Conservation (phyloP, 176 grass and related monocot genomes). For the Musa acuminata region DNA sequence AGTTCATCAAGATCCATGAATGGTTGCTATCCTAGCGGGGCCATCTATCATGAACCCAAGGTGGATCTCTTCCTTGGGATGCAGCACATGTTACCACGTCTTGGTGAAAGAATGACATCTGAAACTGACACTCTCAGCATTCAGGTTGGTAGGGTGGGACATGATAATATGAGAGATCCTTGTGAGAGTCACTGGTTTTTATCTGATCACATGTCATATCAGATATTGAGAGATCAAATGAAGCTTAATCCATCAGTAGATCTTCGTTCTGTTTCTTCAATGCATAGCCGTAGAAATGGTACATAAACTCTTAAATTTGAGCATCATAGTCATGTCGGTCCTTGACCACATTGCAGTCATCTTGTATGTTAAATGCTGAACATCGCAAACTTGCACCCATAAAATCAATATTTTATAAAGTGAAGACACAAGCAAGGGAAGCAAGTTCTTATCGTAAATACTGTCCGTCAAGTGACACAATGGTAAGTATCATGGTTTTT, state of each 20-base stretch:
- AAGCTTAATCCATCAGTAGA: constrained; percentile 62
- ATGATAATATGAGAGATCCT: constrained; percentile 45
- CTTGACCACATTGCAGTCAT: not conserved
- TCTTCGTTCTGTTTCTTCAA: constrained; percentile 31
- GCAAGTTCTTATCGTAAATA: not conserved
- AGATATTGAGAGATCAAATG: constrained; percentile 29
- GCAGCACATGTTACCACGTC: constrained; percentile 33
- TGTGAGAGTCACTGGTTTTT: constrained; percentile 28
- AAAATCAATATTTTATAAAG: not conserved
- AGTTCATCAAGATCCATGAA: constrained; percentile 12
- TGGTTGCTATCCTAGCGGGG: constrained; percentile 2
- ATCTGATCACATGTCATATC: constrained; percentile 35
- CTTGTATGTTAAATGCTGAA: not conserved
- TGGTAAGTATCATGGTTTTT: not conserved
- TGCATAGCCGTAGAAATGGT: constrained; percentile 5
- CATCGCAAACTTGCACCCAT: not conserved
- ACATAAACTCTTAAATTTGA: not conserved
- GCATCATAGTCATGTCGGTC: not conserved
- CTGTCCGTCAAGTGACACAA: not conserved
- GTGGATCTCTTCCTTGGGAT: constrained; percentile 37
- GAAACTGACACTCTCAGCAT: constrained; percentile 55
- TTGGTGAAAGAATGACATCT: constrained; percentile 45
- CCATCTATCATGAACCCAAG: not conserved
- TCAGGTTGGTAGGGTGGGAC: constrained; percentile 58
- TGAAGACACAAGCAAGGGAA: not conserved